Evolutionary conservation across 805 yeast species (phyloP), one percentile per base, ranked within the genome.

Genomic region (Candida railenensis): DNA sequence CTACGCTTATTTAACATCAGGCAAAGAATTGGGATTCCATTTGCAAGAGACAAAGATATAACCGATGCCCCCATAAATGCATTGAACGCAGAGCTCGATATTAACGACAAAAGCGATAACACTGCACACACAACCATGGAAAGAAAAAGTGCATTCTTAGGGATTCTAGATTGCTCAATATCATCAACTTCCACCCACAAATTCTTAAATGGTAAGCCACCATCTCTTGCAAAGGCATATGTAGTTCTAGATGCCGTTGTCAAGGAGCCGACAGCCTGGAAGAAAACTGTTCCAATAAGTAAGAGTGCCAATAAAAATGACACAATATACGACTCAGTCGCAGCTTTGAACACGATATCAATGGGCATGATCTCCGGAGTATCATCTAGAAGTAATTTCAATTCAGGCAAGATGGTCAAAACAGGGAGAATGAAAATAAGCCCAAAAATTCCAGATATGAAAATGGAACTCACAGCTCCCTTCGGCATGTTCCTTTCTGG

Each of bases 61-160:
- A 89, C 94, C 8, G 92, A 83, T 15, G 91, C 83, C 0, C 95
- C 94, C 68, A 87, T 81, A 62, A 88, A 87, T 3, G 95, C 90
- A 62, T 85, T 85, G 63, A 88, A 85, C 0, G 94, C 90, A 5
- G 90, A 79, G 3, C 82, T 70, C 0, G 92, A 85, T 1, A 87
- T 63, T 38, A 88, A 65, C 2, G 91, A 85, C 36, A 88, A 69
- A 5, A 83, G 61, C 1, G 91, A 87, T 40, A 87, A 64, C 2
- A 79, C 45, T 16, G 77, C 76, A 25, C 88, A 78, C 18, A 85
- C 80, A 0, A 66, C 77, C 75, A 85, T 82, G 14, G 89, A 81
- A 38, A 86, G 65, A 37, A 82, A 62, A 21, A 87, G 70, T 0
- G 94, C 86, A 59, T 87, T 82, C 52, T 78, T 80, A 2, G 95